Base-by-base conservation (phyloP, 2,329 filamentous ascomycete species). In the Aspergillus persii region DNA sequence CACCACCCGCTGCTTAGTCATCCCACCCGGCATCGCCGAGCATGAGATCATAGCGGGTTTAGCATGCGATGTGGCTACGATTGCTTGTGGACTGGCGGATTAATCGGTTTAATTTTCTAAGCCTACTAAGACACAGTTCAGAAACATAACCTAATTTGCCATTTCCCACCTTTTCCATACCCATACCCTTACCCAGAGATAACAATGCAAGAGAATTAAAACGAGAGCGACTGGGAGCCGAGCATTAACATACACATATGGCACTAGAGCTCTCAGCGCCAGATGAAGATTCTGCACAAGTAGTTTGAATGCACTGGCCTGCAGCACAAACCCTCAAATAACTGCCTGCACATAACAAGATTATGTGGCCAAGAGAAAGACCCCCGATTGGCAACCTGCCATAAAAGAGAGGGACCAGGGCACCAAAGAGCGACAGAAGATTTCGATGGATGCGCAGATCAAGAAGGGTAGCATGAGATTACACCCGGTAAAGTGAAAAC, bases 1-100 rank as follows among this genome's bases (percentile, higher is more conserved):
- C 58, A 54, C 18, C 60, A 52, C 51, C 61, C 52, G 27, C 7
- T 2, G 58, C 63, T 68, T 64, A 66, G 65, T 68, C 64, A 68
- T 50, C 54, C 18, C 18, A 23, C 18, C 18, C 18, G 18, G 18
- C 3, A 18, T 5, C 33, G 63, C 63, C 60, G 61, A 66, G 61
- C 36, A 30, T 15, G 30, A 58, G 46, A 33, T 46, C 12, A 41
- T 47, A 23, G n/a, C 39, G 39, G n/a, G 30, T 6, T 5, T 8
- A 3, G 8, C 30, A 31, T 31, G 30, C 36, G 15, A 41, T 41
- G 36, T 41, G 18, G 18, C 18, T 23, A 23, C 18, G 18, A 23
- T 23, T 23, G 18, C 18, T 23, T 23, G 18, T 23, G 18, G 18
- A 23, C 18, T 23, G 18, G 18, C 18, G 18, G 18, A 23, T 23